These are phyloP conservation scores for Bertia moriformis DNA, from an alignment of 2,329 filamentous ascomycete species.

Conservation along the genomic window DNA sequence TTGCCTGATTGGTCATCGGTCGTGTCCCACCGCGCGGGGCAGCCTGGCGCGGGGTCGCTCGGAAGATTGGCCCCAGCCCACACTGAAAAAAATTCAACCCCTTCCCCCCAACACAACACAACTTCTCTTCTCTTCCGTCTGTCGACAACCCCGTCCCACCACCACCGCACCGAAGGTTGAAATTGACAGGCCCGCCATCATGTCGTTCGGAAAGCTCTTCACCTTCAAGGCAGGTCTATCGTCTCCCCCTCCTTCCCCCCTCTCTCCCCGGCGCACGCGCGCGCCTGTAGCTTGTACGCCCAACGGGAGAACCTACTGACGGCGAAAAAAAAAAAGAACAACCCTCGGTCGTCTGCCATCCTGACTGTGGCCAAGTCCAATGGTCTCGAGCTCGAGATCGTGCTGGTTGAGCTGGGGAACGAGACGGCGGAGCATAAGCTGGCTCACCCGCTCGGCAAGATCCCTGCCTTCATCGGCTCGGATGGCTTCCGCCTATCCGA, in stretches of 20 bases:
- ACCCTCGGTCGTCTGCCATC: conserved; percentile 78
- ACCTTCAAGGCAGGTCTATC: conserved; percentile 64
- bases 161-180: too few species aligned
- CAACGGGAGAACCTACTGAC: conserved; percentile 12
- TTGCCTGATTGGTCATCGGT: too few species aligned
- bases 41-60: too few species aligned
- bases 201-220: conserved; percentile 98
- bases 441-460: conserved; percentile 75
- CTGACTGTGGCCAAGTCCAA: conserved; percentile 95
- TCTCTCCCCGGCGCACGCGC: conserved; percentile 4
- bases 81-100: too few species aligned
- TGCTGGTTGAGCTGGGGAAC: conserved; percentile 53
- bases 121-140: too few species aligned
- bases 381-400: conserved; percentile 77
- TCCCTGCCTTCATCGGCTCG: conserved; percentile 80
- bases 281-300: conserved; percentile 7
- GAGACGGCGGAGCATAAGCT: conserved; percentile 66
- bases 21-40: too few species aligned
- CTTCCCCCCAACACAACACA: too few species aligned
- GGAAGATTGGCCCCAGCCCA: too few species aligned
- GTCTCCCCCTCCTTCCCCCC: conserved; percentile 13
- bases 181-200: conserved; percentile 50
- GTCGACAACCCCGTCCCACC: too few species aligned
- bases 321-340: conserved; percentile 64
- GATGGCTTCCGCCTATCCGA: conserved; percentile 85